phyloP scores from a whole-genome alignment of 2,329 filamentous ascomycete species.

The Acarospora socialis region DNA sequence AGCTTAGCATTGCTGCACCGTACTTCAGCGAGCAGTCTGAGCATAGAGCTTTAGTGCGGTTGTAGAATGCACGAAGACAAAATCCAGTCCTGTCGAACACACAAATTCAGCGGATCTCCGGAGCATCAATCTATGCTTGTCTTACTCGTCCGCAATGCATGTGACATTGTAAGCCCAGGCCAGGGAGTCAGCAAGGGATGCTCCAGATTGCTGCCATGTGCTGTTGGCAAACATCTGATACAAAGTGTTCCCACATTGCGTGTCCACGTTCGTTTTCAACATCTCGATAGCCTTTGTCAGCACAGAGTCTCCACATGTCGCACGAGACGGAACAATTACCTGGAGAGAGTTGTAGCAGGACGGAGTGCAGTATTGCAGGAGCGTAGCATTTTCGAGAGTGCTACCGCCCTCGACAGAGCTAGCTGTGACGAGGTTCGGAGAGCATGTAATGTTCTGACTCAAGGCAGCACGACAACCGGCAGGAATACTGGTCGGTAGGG shows the following conservation, averaged over 20 bases:
- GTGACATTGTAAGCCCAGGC: constrained; percentile 8
- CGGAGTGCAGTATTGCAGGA: constrained; percentile 4
- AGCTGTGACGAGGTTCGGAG: constrained; percentile 3
- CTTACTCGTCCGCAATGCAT: constrained; percentile 5
- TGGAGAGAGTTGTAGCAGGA: constrained; percentile 6
- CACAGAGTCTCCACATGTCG: too few relatives aligned
- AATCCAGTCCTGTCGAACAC: constrained; percentile 1
- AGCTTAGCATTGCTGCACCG: constrained; percentile 6
- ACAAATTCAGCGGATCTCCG: constrained; percentile 1
- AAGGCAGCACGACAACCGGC: constrained; percentile 4
- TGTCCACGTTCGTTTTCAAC: constrained; percentile 6
- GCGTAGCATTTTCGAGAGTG: neutral
- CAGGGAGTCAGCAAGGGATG: constrained; percentile 5
- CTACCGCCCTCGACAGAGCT: constrained; percentile 1
- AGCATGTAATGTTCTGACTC: constrained; percentile 8
- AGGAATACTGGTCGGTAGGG: constrained; percentile 5
- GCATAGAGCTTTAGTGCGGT: constrained; percentile 5
- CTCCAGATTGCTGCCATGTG: constrained; percentile 4
- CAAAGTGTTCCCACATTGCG: constrained; percentile 5
- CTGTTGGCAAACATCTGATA: constrained; percentile 7
- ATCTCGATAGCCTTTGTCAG: constrained; percentile 1
- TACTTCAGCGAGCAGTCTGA: constrained; percentile 7
- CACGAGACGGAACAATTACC: neutral
- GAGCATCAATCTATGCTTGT: neutral
- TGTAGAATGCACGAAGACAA: constrained; percentile 6